Conservation (phyloP, 169 alveolate genomes). For the Plasmodium berghei region DNA sequence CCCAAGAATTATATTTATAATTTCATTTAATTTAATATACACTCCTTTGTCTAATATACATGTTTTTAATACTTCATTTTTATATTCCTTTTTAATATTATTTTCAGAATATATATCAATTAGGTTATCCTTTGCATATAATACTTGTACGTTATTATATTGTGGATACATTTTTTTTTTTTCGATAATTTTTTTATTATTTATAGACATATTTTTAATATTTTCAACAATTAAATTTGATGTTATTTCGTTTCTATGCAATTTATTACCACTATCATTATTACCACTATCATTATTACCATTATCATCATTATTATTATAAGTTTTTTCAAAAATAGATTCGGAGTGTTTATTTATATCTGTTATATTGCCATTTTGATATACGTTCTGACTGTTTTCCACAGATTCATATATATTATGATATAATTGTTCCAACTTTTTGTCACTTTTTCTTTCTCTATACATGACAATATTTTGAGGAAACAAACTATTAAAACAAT, state of each 20-base stretch:
- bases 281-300: too few species aligned
- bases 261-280: background rate
- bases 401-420: too few species aligned
- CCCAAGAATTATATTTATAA: background rate
- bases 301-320: too few species aligned
- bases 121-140: constrained; percentile 18
- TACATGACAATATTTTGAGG: background rate
- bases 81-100: constrained; percentile 15
- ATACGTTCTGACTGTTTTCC: too few species aligned
- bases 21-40: constrained; percentile 18
- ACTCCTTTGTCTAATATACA: background rate
- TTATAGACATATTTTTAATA: background rate
- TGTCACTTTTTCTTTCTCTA: background rate
- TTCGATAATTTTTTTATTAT: background rate
- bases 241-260: background rate
- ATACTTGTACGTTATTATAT: background rate
- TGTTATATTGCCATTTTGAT: too few species aligned
- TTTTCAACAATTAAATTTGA: constrained; percentile 14
- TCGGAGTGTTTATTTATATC: too few species aligned
- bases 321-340: too few species aligned
- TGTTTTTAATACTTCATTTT: constrained; percentile 30
- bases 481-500: background rate
- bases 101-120: constrained; percentile 24
- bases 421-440: background rate
- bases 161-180: background rate